Percentiles rank a stretch among this genome's conserved stretches.
These are phyloP conservation scores for Saturnispora sekii DNA, from an alignment of 805 yeast species.

Conservation along the genomic window DNA sequence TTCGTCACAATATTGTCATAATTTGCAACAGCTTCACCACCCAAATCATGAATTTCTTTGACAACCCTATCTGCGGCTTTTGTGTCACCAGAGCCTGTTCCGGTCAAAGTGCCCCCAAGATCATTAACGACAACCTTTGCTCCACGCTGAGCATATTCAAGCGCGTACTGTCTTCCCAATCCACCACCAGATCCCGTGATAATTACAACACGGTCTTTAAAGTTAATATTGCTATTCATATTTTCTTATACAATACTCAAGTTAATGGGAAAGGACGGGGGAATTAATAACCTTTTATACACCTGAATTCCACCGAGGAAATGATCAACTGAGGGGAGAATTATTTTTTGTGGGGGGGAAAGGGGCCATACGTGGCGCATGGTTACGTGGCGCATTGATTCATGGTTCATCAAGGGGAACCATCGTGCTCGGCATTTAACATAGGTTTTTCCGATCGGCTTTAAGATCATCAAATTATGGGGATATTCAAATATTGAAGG, in stretches of 20 bases:
- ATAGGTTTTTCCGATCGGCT: no score
- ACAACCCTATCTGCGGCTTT: slow-evolving; percentile 83
- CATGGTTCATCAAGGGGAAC: neutral
- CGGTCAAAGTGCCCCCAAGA: slow-evolving; percentile 74
- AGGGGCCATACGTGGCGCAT: neutral
- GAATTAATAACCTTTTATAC: slow-evolving; percentile 4
- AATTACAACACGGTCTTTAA: slow-evolving; percentile 50
- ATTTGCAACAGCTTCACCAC: slow-evolving; percentile 89
- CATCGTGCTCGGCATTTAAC: no score
- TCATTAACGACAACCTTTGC: slow-evolving; percentile 95
- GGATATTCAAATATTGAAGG: no score
- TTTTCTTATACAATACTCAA: neutral
- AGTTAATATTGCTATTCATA: slow-evolving; percentile 2
- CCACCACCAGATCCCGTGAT: slow-evolving; percentile 99
- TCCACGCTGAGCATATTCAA: slow-evolving; percentile 81
- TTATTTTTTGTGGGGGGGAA: slow-evolving; percentile 1
- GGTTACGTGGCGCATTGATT: neutral
- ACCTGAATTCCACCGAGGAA: slow-evolving; percentile 7
- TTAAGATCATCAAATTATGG: neutral
- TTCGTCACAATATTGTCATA: slow-evolving; percentile 79
- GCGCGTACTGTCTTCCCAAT: slow-evolving; percentile 78
- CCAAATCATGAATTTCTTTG: slow-evolving; percentile 62
- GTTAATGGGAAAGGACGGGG: neutral
- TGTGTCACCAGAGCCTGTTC: slow-evolving; percentile 55
- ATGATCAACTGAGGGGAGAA: slow-evolving; percentile 4